These are phyloP conservation scores for Populus nigra DNA, from an alignment of 345 rosid genomes.

Conservation along the genomic window DNA sequence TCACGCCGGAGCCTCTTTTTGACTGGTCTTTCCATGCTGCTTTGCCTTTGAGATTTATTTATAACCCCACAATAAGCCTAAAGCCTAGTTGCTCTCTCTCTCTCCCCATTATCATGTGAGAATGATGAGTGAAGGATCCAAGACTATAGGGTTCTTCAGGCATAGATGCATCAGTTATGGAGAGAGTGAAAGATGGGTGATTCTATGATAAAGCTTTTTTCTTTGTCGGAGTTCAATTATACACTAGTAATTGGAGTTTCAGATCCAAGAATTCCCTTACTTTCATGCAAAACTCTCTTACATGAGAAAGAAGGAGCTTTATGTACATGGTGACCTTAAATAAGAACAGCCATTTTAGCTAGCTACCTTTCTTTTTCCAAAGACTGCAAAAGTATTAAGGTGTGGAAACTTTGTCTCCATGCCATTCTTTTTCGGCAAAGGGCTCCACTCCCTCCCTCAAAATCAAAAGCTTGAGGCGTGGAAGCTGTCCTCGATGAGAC, in stretches of 20 bases:
- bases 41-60: constrained; percentile 2
- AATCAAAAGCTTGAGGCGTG: constrained; percentile 23
- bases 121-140: constrained; percentile 42
- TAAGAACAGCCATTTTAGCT: constrained; percentile 1
- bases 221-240: constrained; percentile 36
- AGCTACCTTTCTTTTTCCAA: constrained; percentile 17
- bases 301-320: constrained; percentile 29
- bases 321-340: not conserved
- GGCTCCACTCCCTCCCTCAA: not conserved
- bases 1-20: constrained; percentile 36
- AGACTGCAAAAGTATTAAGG: constrained; percentile 43
- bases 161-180: constrained; percentile 3
- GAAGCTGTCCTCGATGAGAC: constrained; percentile 37
- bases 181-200: constrained; percentile 15
- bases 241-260: constrained; percentile 42
- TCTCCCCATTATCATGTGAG: not conserved
- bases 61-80: not conserved
- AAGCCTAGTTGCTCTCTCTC: not conserved
- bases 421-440: constrained; percentile 18
- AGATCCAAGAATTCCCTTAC: constrained; percentile 69
- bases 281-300: constrained; percentile 42
- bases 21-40: constrained; percentile 38
- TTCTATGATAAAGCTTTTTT: not conserved
- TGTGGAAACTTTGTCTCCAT: constrained; percentile 64
- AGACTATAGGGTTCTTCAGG: constrained; percentile 19